Base-by-base conservation (phyloP, 2,329 filamentous ascomycete genomes). In the Sporothrix humicola region DNA sequence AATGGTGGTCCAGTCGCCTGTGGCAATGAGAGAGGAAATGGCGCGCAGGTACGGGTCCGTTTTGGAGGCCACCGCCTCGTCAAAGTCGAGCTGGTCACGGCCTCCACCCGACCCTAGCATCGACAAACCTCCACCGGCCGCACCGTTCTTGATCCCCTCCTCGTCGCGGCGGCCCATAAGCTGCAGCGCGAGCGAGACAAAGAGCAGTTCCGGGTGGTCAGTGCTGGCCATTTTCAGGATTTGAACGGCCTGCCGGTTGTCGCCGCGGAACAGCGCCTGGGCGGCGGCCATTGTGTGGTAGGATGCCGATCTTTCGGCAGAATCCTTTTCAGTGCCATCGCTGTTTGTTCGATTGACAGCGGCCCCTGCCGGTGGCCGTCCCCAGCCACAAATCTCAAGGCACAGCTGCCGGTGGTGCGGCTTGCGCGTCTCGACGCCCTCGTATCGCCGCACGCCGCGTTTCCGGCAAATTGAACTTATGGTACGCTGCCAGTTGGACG, bases 21-120 rank as follows among this genome's bases (percentile, higher is more conserved):
- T 93, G 10, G 91, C 90, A 75, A 96, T 92, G 76, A 93, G 90
- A 2, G 91, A 90, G 31, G 93, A 93, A 66, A 96, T 91, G 6
- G 92, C 93, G 72, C 93, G 91, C 31, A 96, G 87, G 79, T 95
- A 95, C 0, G 93, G 91, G 77, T 96, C 92, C 0, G 91, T 90
- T 75, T 91, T 88, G 74, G 87, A 89, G 37, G 89, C 87, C 15
- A 88, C 84, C 1, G 83, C 83, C 73, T 88, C 87, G 79, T 90
- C 88, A 77, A 89, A 88, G 77, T 89, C 87, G 31, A 90, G 83
- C 74, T 73, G 87, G 83, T 13, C 48, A 15, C 46, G 12, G 68
- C 31, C 31, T 26, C 56, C 73, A 37, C 31, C 31, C 7, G 31
- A 37, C 31, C 5, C 7, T n/a, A n/a, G 31, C 73, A 10, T 66